A percentile compares a stretch with the other conserved stretches of the same genome.
These are phyloP conservation scores for Schwanniomyces occidentalis DNA, from an alignment of 805 yeast genomes.

Conservation along the genomic window DNA sequence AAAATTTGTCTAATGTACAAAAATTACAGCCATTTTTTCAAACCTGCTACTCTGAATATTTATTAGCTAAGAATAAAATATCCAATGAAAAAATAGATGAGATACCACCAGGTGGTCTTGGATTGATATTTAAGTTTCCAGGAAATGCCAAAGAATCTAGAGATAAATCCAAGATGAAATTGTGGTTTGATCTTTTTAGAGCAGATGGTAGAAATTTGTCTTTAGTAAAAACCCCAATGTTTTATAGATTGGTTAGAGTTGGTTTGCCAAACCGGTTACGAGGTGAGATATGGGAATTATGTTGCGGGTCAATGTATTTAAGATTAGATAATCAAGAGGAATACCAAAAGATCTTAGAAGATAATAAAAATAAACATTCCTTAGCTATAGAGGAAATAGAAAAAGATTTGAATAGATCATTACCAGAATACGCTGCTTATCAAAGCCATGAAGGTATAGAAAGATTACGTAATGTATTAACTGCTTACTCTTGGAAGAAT, in stretches of 20 bases:
- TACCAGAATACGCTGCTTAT: conserved; percentile 95
- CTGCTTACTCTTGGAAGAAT: conserved; percentile 95
- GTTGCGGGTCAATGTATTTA: conserved; percentile 80
- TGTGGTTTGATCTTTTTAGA: conserved; percentile 91
- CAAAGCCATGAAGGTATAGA: conserved; percentile 84
- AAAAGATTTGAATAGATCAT: conserved; percentile 88
- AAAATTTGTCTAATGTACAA: conserved; percentile 62
- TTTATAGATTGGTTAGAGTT: conserved; percentile 79
- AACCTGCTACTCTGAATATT: conserved; percentile 82
- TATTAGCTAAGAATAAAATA: conserved; percentile 59
- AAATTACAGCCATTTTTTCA: conserved; percentile 63
- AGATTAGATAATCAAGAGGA: conserved; percentile 63
- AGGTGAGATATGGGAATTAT: conserved; percentile 95
- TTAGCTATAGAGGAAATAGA: conserved; percentile 95
- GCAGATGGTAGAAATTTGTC: conserved; percentile 84
- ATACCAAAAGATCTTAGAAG: conserved; percentile 58
- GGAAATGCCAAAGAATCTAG: conserved; percentile 78
- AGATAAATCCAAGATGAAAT: conserved; percentile 81
- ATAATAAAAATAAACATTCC: conserved; percentile 64
- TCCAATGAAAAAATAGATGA: conserved; percentile 42
- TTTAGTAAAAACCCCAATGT: conserved; percentile 69
- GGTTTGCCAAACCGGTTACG: conserved; percentile 93
- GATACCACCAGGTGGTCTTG: conserved; percentile 84
- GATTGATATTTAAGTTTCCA: conserved; percentile 81
- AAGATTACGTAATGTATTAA: conserved; percentile 80